Evolutionary conservation across 2,329 filamentous ascomycete species (phyloP), one percentile per base, ranked within the genome.

Genomic region (Monosporascus cannonballus): DNA sequence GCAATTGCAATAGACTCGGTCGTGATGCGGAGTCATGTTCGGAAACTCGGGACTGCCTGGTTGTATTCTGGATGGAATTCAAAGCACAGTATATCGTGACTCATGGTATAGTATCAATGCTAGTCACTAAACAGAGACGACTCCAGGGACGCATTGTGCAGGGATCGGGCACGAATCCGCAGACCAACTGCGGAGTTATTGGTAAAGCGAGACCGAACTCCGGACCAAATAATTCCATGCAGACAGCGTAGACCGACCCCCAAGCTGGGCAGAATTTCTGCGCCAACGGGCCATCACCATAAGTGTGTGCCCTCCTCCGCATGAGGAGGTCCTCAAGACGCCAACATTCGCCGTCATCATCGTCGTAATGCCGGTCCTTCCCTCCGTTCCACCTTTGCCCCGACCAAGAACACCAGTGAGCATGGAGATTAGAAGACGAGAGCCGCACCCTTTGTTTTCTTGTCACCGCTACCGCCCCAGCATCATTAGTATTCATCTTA

Each of bases 381-480:
- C 15, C 17, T 11, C 18, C 18, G 3, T 41, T 11, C 38, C 38
- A 41, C 18, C 18, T 18, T 41, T 20, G 38, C 14, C 6, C 66
- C 68, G 64, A 70, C 68, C 53, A 61, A 65, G 66, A 69, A 71
- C 77, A 70, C 73, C 77, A 30, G 9, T 9, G 27, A 11, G 27
- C 27, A 14, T 4, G 27, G 27, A 30, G 83, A 80, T 87, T 96
- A 99, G 86, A 99, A 99, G 72, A 99, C 94, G 73, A 99, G 86
- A 78, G 94, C 94, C 71, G 94, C 94, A 88, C 94, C 94, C 91
- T 99, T 99, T 71, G 94, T 99, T 90, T 99, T 99, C 92, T 99
- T 99, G 88, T 99, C 94, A 86, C 94, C 94, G 87, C 94, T 96
- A 68, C 69, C 65, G 53, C 62, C 59, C 57, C 55, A 53, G 48